These are phyloP conservation scores for Candida cerambycidarum DNA, from an alignment of 805 yeast genomes.

Conservation along the genomic window DNA sequence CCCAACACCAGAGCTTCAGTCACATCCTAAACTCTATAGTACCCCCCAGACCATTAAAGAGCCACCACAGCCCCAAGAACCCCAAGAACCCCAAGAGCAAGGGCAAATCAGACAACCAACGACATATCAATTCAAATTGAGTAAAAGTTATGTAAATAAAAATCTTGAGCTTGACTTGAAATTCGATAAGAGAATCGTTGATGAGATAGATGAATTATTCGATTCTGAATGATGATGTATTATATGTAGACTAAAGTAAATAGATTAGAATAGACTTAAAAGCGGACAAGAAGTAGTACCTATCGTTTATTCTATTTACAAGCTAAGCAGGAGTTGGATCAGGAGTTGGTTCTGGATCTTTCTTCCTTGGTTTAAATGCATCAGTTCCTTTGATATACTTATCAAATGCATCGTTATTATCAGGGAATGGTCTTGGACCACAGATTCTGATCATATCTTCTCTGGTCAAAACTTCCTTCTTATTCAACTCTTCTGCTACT, in stretches of 20 bases:
- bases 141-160: not conserved
- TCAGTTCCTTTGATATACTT: slow-evolving; percentile 57
- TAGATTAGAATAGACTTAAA: not conserved
- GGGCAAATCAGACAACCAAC: not conserved
- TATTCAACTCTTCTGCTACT: slow-evolving; percentile 83
- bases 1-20: not conserved
- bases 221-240: slow-evolving; percentile 1
- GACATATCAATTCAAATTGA: not conserved
- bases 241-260: not conserved
- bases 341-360: not conserved
- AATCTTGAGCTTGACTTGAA: not conserved
- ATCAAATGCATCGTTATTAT: slow-evolving; percentile 87
- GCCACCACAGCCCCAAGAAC: not conserved
- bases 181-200: slow-evolving; percentile 1
- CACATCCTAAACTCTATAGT: no score
- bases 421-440: slow-evolving; percentile 92
- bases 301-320: slow-evolving; percentile 3
- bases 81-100: not conserved
- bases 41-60: no score
- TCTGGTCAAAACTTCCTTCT: slow-evolving; percentile 88
- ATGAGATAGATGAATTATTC: slow-evolving; percentile 4
- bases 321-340: slow-evolving; percentile 9
- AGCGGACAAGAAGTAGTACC: no score
- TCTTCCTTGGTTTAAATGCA: slow-evolving; percentile 35
- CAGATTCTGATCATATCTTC: slow-evolving; percentile 88